phyloP scores from a whole-genome alignment of 2,329 filamentous ascomycete genomes.

The Aspergillus thermomutatus region DNA sequence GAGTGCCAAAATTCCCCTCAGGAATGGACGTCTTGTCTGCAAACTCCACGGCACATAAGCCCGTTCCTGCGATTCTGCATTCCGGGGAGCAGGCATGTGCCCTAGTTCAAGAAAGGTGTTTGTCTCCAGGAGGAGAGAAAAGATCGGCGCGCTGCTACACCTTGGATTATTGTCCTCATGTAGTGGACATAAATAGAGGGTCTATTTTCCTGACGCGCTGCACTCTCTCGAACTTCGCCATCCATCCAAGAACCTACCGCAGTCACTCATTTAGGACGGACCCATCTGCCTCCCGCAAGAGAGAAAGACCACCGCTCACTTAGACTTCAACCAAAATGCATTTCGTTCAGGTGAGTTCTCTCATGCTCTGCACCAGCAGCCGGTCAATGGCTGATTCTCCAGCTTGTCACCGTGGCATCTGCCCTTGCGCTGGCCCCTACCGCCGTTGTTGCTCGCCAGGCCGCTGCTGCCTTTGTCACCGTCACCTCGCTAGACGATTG shows the following conservation, averaged over 20 bases:
- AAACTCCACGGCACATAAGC: background rate
- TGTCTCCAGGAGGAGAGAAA: conserved; percentile 11
- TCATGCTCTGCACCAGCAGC: background rate
- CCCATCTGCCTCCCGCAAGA: background rate
- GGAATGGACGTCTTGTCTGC: background rate
- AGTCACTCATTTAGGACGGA: background rate
- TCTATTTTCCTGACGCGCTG: background rate
- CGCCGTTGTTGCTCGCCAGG: conserved; percentile 7
- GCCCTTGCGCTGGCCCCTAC: conserved; percentile 12
- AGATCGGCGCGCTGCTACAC: background rate
- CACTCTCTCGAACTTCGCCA: background rate
- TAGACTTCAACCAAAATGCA: background rate
- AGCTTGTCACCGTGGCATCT: conserved; percentile 7
- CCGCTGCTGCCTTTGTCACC: conserved; percentile 9
- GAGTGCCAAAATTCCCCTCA: background rate
- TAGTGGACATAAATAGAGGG: background rate
- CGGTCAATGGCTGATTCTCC: background rate
- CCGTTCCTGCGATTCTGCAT: background rate
- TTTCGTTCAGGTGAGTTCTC: conserved; percentile 2
- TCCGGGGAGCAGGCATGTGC: conserved; percentile 1
- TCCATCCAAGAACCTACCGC: background rate
- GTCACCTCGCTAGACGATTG: conserved; percentile 13
- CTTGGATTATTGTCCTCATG: background rate
- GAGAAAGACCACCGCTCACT: background rate
- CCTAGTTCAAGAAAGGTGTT: conserved; percentile 7